Evolutionary conservation across 225 moss, liverwort and hornwort species (phyloP).

Genomic region (Polytrichum formosum): DNA sequence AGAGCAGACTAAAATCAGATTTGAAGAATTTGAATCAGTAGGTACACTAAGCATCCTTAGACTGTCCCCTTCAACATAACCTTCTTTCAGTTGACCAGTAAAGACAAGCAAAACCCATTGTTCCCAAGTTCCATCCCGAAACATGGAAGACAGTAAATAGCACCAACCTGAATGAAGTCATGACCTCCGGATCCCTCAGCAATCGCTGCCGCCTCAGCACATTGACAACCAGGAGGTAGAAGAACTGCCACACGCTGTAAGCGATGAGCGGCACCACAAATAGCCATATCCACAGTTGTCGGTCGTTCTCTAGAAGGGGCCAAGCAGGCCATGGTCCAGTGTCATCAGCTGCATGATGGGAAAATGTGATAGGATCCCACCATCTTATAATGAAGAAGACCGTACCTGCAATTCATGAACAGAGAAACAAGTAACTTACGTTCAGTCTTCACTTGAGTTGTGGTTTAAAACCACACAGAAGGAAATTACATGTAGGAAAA

Average conservation of each 20-base stretch:
- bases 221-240: constrained; percentile 93
- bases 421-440: neutral
- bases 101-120: too few relatives aligned
- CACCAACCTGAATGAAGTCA: constrained; percentile 87
- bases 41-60: too few relatives aligned
- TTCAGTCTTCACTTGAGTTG: neutral
- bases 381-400: constrained; percentile 98
- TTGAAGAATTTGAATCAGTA: too few relatives aligned
- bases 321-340: constrained; percentile 99
- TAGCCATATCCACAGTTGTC: constrained; percentile 83
- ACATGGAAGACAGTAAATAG: neutral
- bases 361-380: constrained; percentile 98
- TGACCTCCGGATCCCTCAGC: constrained; percentile 89
- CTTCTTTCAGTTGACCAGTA: too few relatives aligned
- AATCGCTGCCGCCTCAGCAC: constrained; percentile 84
- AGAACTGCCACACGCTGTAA: constrained; percentile 88
- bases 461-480: too few relatives aligned
- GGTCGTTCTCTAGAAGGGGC: constrained; percentile 75
- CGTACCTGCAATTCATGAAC: constrained; percentile 46
- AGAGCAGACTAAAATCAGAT: too few relatives aligned
- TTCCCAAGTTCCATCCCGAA: too few relatives aligned
- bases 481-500: too few relatives aligned
- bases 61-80: too few relatives aligned
- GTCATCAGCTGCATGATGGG: constrained; percentile 82
- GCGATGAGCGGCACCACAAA: constrained; percentile 84